Conservation (phyloP, 192 early-diverging fungal genomes). For the Paraglomus occultum region DNA sequence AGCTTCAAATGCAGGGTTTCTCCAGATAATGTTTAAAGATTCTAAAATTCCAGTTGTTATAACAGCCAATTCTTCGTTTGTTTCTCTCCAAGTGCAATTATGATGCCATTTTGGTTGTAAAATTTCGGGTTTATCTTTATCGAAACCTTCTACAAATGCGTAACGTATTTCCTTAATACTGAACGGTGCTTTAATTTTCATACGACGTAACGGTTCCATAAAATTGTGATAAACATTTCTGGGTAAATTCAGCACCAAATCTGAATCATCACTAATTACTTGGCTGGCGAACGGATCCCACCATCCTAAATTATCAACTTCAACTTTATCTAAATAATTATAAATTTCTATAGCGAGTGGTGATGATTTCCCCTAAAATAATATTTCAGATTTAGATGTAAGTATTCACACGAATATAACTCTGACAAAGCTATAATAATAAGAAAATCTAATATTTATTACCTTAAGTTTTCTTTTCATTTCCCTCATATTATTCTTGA, state of each 20-base stretch:
- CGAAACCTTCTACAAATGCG: not conserved
- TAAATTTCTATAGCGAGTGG: not conserved
- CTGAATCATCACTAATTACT: slow-evolving; percentile 6
- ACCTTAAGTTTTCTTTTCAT: too few relatives aligned
- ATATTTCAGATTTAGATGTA: too few relatives aligned
- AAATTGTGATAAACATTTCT: not conserved
- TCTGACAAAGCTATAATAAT: too few relatives aligned
- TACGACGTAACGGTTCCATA: not conserved
- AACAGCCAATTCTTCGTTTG: not conserved
- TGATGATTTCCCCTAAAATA: not conserved
- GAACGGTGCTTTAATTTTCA: not conserved
- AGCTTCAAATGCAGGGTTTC: not conserved
- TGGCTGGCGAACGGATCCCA: not conserved
- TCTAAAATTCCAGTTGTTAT: not conserved
- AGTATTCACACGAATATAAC: too few relatives aligned
- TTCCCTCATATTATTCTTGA: too few relatives aligned
- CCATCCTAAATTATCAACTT: slow-evolving; percentile 7
- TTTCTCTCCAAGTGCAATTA: not conserved
- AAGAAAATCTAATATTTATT: too few relatives aligned
- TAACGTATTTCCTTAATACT: not conserved
- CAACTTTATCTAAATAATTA: too few relatives aligned
- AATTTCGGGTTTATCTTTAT: not conserved
- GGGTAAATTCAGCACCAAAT: not conserved
- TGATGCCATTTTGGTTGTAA: not conserved
- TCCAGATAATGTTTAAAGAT: not conserved